phyloP scores from a whole-genome alignment of 2,329 filamentous ascomycete genomes.

The Claviceps lovelessii region DNA sequence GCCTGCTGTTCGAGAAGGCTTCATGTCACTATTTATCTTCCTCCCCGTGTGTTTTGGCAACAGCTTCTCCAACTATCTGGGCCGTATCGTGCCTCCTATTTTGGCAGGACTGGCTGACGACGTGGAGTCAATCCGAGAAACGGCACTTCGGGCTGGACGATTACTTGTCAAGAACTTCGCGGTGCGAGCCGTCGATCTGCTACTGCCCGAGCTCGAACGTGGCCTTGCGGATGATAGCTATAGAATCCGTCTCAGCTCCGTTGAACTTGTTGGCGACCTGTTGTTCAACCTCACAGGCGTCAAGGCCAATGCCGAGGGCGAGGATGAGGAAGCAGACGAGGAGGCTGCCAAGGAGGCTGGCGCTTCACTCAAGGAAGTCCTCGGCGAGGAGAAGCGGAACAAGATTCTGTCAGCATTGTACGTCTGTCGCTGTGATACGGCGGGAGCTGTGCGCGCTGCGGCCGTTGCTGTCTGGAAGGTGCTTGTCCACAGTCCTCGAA shows the following conservation, averaged over 20 bases:
- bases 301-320: conserved; percentile 63
- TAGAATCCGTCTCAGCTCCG: conserved; percentile 93
- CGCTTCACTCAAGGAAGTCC: conserved; percentile 80
- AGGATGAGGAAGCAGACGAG: conserved; percentile 53
- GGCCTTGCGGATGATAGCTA: conserved; percentile 96
- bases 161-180: conserved; percentile 98
- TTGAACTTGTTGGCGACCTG: conserved; percentile 90
- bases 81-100: conserved; percentile 89
- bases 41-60: conserved; percentile 97
- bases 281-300: conserved; percentile 97
- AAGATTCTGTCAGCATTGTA: conserved; percentile 95
- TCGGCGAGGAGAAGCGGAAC: conserved; percentile 92
- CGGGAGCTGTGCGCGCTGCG: conserved; percentile 74
- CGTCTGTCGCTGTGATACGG: conserved; percentile 94
- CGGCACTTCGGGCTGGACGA: conserved; percentile 83
- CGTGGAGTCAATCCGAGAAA: conserved; percentile 90
- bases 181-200: conserved; percentile 79
- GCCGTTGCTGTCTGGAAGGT: conserved; percentile 95
- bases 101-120: conserved; percentile 89
- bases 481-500: conserved; percentile 78
- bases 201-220: conserved; percentile 87
- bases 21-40: conserved; percentile 99
- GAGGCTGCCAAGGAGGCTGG: conserved; percentile 71
- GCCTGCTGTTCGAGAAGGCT: conserved; percentile 82
- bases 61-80: conserved; percentile 91